phyloP scores from a whole-genome alignment of 2,329 filamentous ascomycete species.

The Pseudopyricularia javanii region DNA sequence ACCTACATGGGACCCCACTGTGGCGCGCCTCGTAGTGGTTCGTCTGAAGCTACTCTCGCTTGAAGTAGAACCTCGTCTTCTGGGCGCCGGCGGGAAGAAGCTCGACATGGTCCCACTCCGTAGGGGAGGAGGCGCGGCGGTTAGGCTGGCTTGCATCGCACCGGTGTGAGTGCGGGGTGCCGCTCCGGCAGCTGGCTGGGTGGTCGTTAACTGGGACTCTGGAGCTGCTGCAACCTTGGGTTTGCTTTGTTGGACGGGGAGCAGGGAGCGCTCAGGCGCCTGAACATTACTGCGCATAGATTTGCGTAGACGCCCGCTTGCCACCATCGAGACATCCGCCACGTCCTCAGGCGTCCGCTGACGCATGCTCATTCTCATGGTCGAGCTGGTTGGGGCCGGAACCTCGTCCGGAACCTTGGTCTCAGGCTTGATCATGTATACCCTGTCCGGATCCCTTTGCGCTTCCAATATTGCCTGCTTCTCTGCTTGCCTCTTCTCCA shows the following conservation, averaged over 20 bases:
- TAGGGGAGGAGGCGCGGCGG: neutral
- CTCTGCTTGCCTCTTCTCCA: conserved; percentile 27
- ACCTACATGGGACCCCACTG: neutral
- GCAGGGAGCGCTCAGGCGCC: conserved; percentile 1
- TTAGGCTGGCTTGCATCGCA: conserved; percentile 1
- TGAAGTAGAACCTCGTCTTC: conserved; percentile 47
- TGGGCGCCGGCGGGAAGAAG: conserved; percentile 22
- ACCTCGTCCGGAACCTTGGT: conserved; percentile 10
- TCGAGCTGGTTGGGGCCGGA: neutral
- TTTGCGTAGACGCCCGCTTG: conserved; percentile 18
- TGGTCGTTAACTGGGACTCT: neutral
- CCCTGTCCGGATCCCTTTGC: conserved; percentile 8
- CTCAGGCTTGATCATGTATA: conserved; percentile 18
- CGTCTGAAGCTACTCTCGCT: conserved; percentile 79
- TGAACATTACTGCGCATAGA: conserved; percentile 12
- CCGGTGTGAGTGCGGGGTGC: conserved; percentile 2
- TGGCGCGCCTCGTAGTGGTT: conserved; percentile 5
- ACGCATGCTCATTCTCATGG: conserved; percentile 12
- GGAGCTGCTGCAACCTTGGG: neutral
- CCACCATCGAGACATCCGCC: neutral
- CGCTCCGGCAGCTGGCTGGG: neutral
- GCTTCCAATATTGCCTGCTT: conserved; percentile 21
- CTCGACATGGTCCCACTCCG: conserved; percentile 4
- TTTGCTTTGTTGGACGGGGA: neutral
- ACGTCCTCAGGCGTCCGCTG: conserved; percentile 7